Evolutionary conservation across 805 yeast species (phyloP), one percentile per base, ranked within the genome.

Genomic region (Wickerhamiella slavikovae): DNA sequence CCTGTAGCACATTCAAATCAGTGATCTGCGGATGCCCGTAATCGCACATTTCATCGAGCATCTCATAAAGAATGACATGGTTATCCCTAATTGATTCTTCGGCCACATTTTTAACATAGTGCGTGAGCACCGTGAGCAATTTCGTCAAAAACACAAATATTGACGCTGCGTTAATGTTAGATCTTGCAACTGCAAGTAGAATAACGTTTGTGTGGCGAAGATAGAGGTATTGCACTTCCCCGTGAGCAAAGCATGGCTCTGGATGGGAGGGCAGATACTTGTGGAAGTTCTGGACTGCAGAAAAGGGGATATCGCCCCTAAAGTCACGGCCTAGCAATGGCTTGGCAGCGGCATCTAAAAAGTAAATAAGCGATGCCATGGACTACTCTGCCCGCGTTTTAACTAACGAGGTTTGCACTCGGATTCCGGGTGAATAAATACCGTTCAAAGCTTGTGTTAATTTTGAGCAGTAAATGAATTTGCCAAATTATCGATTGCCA

Each of bases 1-100:
- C 93, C 42, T 68, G 69, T 31, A 82, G 58, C 9, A 82, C 64
- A 37, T 72, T 74, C 29, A 69, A 65, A 43, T 82, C 93, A 0
- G 93, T 76, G 30, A 75, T 58, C 51, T 82, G 94, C 1, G 80
- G 70, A n/a, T 75, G 53, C 6, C 94, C 94, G 49, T 66, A 75
- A 49, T 82, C 94, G 68, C 78, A 64, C 60, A 80, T 75, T 45
- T 80, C 94, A 45, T 80, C 94, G 25, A 80, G 51, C n/a, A 80
- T 53, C 47, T 82, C 94, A 49, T 73, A 74, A 5, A 80, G 64
- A 28, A 80, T 56, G 20, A 71, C 68, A 38, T 67, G 64, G 49
- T 80, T 80, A 48, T 80, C 93, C 15, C 65, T 53, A 2, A 79
- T 64, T 12, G 67, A 42, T 31, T 73, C 82, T 31, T 62, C 62